Conservation (phyloP, 768 basidiomycete genomes). For the Udeniomyces megalosporus region DNA sequence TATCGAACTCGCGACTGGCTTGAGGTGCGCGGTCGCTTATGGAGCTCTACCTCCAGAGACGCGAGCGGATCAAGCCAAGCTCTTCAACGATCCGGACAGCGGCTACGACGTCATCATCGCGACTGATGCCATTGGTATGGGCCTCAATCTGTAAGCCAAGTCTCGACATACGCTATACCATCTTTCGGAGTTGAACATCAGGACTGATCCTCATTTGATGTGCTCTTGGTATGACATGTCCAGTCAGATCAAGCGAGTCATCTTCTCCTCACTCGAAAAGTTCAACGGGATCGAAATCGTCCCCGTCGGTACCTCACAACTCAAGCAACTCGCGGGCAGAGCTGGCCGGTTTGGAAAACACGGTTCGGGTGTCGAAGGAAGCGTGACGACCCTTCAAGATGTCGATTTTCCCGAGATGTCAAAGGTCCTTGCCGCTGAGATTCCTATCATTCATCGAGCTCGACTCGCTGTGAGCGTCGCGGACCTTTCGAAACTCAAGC, state of each 20-base stretch:
- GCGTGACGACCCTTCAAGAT: conserved; percentile 52
- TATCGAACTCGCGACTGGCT: conserved; percentile 53
- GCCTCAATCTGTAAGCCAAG: conserved; percentile 78
- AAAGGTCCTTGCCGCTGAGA: conserved; percentile 40
- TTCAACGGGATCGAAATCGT: conserved; percentile 38
- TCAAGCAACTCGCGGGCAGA: conserved; percentile 88
- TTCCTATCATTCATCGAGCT: conserved; percentile 41
- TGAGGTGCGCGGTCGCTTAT: conserved; percentile 82
- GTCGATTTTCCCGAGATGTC: conserved; percentile 48
- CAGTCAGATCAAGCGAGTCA: conserved; percentile 79
- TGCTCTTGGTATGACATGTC: not conserved
- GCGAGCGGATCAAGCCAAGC: conserved; percentile 72
- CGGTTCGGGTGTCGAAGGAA: conserved; percentile 37
- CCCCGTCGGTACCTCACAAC: conserved; percentile 50
- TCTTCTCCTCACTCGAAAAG: conserved; percentile 58
- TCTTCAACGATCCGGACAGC: conserved; percentile 75
- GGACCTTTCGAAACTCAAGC: conserved; percentile 14
- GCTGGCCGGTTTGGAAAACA: conserved; percentile 77
- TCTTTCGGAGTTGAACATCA: not conserved
- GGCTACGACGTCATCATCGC: conserved; percentile 79
- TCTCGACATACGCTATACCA: too few relatives aligned
- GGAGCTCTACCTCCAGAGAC: conserved; percentile 83
- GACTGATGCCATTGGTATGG: conserved; percentile 94
- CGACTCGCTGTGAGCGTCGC: conserved; percentile 31
- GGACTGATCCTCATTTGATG: not conserved